These are phyloP conservation scores for Tillandsia fasciculata DNA, from an alignment of 176 grass and related monocot genomes.

Conservation along the genomic window DNA sequence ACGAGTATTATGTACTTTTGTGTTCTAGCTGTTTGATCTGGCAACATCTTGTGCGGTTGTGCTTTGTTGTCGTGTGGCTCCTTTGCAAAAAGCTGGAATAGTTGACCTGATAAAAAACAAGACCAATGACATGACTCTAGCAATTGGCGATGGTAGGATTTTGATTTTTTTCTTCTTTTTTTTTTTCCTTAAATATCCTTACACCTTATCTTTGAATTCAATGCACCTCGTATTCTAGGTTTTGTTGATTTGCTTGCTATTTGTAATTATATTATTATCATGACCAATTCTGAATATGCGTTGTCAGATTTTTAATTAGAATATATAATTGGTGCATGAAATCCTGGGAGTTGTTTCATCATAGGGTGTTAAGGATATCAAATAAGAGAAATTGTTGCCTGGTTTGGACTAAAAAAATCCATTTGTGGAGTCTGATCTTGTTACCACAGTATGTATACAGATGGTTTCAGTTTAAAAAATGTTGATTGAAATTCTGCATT, in stretches of 20 bases:
- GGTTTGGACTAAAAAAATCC: background rate
- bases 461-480: background rate
- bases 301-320: background rate
- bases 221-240: background rate
- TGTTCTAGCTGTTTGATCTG: slow-evolving; percentile 81
- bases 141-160: slow-evolving; percentile 96
- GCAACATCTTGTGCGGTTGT: slow-evolving; percentile 94
- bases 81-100: slow-evolving; percentile 97
- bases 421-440: no score
- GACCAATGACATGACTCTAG: slow-evolving; percentile 96
- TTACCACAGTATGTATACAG: background rate
- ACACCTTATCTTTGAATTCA: background rate
- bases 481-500: background rate
- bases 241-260: background rate
- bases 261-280: background rate
- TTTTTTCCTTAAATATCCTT: background rate
- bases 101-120: slow-evolving; percentile 96
- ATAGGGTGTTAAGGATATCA: background rate
- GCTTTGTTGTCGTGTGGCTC: slow-evolving; percentile 97
- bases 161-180: slow-evolving; percentile 18
- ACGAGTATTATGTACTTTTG: slow-evolving; percentile 14
- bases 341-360: background rate
- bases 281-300: background rate
- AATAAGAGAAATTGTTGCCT: background rate
- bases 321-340: background rate